These are phyloP conservation scores for Gonapodya prolifera DNA, from an alignment of 192 early-diverging fungal genomes.

Conservation along the genomic window DNA sequence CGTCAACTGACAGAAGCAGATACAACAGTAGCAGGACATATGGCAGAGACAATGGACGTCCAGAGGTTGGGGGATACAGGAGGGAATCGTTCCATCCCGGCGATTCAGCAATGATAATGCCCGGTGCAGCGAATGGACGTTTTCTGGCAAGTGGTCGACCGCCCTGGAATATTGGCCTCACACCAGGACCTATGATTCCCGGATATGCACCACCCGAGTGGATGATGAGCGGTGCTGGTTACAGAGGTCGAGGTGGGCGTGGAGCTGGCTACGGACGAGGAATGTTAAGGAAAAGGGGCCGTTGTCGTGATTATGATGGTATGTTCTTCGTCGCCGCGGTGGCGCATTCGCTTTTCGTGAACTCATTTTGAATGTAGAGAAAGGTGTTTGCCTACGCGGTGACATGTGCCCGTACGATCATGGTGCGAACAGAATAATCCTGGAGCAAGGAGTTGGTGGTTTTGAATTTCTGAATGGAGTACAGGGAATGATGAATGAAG, in stretches of 20 bases:
- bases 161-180: not conserved
- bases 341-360: not conserved
- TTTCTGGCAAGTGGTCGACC: too few species aligned
- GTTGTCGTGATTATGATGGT: not conserved
- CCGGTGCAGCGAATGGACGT: too few species aligned
- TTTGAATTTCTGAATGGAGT: not conserved
- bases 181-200: not conserved
- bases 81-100: too few species aligned
- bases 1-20: too few species aligned
- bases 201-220: not conserved
- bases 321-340: not conserved
- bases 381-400: constrained; percentile 69
- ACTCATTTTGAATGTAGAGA: constrained; percentile 32
- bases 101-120: too few species aligned
- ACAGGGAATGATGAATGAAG: not conserved
- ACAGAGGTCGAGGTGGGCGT: not conserved
- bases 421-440: constrained; percentile 50
- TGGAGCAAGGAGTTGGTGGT: constrained; percentile 33
- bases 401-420: constrained; percentile 70
- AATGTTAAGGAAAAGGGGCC: not conserved
- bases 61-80: too few species aligned
- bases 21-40: too few species aligned
- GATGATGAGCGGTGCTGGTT: not conserved
- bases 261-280: not conserved
- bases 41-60: too few species aligned